Evolutionary conservation across 2,329 filamentous ascomycete genomes (phyloP), one percentile per base, ranked within the genome.

Genomic region (Fusarium sacchari): DNA sequence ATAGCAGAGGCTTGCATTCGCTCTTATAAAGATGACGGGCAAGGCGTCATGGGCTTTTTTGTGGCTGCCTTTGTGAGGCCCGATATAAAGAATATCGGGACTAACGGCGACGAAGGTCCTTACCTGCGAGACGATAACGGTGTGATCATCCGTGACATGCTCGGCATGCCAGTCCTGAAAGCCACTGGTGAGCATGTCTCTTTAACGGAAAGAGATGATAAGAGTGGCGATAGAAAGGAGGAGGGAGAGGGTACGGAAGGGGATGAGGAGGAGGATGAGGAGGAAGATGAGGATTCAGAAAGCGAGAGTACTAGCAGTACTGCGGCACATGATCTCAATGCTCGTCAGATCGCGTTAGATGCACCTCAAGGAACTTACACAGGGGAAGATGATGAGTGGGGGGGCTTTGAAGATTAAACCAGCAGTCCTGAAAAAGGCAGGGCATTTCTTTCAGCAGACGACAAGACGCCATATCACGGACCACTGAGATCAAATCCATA

Each of bases 11-110:
- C 88, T 6, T 97, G 95, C 78, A 92, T 98, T 63, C 87, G 96
- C 66, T 94, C 94, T 37, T 92, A 93, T 81, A 93, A 95, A 76
- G 93, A 90, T 32, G 94, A 96, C 75, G 91, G 91, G 15, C 89
- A 93, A 71, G 94, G 95, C 0, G 93, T 95, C 2, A 97, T 98
- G 89, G 96, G 96, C 0, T 98, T 99, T 82, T 99, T 99, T 77
- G 93, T 98, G 26, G 94, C 91, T n/a, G 94, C 88, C 0, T 97
- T 99, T 82, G 88, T 94, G 7, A 79, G 81, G 44, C 64, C 69
- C n/a, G 74, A 47, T 14, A 66, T 43, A 44, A 67, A 72, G 39
- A 79, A 77, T 32, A 61, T 55, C 40, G 67, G 55, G 34, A 55
- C 63, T 52, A 66, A 47, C 17, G 69, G 60, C 46, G 74, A 72